Evolutionary conservation across 768 basidiomycete species (phyloP).

Genomic region (Serendipita sp.): DNA sequence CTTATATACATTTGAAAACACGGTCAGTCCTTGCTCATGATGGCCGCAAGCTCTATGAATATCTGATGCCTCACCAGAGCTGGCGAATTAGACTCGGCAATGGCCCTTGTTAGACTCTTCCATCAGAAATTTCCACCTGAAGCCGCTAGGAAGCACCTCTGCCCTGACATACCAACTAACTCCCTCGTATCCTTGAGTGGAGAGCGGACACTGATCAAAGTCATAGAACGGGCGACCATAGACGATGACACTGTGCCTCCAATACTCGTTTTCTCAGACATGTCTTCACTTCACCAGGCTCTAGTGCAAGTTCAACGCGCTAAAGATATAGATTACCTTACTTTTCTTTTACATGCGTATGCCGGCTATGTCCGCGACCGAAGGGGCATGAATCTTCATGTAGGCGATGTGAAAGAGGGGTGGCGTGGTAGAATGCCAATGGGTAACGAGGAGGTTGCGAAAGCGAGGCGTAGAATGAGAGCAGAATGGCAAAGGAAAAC

Average conservation of each 20-base stretch:
- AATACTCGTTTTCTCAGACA: slow-evolving; percentile 53
- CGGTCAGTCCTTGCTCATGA: slow-evolving; percentile 31
- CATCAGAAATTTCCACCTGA: slow-evolving; percentile 47
- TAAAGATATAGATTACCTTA: slow-evolving; percentile 48
- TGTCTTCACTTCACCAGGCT: slow-evolving; percentile 66
- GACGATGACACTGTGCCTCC: slow-evolving; percentile 73
- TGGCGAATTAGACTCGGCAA: slow-evolving; percentile 26
- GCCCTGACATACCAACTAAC: slow-evolving; percentile 31
- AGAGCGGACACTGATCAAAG: slow-evolving; percentile 51
- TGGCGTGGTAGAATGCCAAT: background rate
- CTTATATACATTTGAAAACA: slow-evolving; percentile 48
- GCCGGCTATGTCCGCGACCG: background rate
- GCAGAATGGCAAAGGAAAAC: background rate
- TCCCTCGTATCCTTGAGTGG: slow-evolving; percentile 41
- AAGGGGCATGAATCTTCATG: background rate
- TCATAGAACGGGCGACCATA: slow-evolving; percentile 40
- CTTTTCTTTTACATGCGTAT: slow-evolving; percentile 59
- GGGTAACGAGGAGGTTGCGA: background rate
- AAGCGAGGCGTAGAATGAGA: background rate
- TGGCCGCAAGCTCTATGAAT: slow-evolving; percentile 16
- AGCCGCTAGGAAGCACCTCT: slow-evolving; percentile 26
- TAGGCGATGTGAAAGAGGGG: background rate
- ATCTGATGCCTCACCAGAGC: slow-evolving; percentile 17
- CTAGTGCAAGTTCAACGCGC: slow-evolving; percentile 28
- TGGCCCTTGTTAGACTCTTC: slow-evolving; percentile 46